Evolutionary conservation across 2,329 filamentous ascomycete genomes (phyloP).

Genomic region (Aureobasidium pullulans): DNA sequence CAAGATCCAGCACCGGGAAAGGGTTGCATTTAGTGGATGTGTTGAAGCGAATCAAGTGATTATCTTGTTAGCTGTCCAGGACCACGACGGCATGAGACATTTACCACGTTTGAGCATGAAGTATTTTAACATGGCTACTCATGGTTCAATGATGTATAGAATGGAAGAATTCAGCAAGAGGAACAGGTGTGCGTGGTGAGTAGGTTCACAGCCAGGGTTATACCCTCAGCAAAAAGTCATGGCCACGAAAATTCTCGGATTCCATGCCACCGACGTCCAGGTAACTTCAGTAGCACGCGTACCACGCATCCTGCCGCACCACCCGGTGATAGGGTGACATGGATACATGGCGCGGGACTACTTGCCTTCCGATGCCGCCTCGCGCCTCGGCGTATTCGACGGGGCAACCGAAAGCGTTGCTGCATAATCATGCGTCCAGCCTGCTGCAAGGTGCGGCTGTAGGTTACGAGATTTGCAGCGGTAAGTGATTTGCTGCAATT

Average conservation of each 20-base stretch:
- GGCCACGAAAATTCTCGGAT: background rate
- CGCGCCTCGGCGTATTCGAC: constrained; percentile 1
- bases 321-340: background rate
- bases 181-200: too few species aligned
- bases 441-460: background rate
- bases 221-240: background rate
- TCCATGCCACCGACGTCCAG: background rate
- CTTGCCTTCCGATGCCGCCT: background rate
- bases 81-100: too few species aligned
- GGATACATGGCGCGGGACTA: background rate
- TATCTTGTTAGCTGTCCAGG: too few species aligned
- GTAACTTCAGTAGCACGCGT: background rate
- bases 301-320: background rate
- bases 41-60: too few species aligned
- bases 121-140: too few species aligned
- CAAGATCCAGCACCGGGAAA: too few species aligned
- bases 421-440: constrained; percentile 8
- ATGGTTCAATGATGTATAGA: too few species aligned
- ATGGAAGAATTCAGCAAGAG: too few species aligned
- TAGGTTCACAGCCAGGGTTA: background rate
- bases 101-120: too few species aligned
- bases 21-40: too few species aligned
- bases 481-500: background rate
- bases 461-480: background rate
- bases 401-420: background rate